Evolutionary conservation across 2,329 filamentous ascomycete species (phyloP).

Genomic region (Phymatotrichopsis omnivora): DNA sequence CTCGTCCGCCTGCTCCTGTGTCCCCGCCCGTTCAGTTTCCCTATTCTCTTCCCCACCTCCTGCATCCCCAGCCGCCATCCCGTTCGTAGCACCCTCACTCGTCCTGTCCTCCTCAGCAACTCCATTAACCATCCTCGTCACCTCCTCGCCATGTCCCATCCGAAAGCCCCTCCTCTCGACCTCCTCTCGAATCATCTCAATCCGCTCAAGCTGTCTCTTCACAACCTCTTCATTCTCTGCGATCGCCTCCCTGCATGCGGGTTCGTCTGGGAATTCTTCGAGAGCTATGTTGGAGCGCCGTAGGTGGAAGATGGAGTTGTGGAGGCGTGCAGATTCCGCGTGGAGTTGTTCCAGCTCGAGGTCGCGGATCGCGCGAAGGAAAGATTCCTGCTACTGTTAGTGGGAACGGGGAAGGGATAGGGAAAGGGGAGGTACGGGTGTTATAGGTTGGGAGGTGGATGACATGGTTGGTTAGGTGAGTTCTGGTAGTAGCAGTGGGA

Average conservation of each 20-base stretch:
- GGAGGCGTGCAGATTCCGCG: constrained; percentile 28
- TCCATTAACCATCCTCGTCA: not conserved
- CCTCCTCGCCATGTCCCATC: constrained; percentile 14
- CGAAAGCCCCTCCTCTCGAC: constrained; percentile 22
- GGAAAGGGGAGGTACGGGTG: constrained; percentile 19
- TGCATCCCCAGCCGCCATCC: too few relatives aligned
- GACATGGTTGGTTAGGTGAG: constrained; percentile 19
- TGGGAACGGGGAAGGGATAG: not conserved
- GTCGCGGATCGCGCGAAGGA: constrained; percentile 25
- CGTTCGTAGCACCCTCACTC: not conserved
- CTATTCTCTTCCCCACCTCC: not conserved
- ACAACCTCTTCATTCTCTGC: constrained; percentile 26
- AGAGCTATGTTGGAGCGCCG: constrained; percentile 27
- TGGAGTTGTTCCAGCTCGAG: constrained; percentile 30
- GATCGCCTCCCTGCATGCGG: constrained; percentile 19
- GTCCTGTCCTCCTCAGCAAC: not conserved
- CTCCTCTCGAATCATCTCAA: constrained; percentile 22
- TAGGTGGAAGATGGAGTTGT: constrained; percentile 31
- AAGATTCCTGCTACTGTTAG: constrained; percentile 23
- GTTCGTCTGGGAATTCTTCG: constrained; percentile 18
- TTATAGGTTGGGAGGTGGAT: constrained; percentile 26
- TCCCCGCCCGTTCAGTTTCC: too few relatives aligned
- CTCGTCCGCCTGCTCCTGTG: too few relatives aligned
- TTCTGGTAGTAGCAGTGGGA: too few relatives aligned
- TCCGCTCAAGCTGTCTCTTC: constrained; percentile 17